Conservation (phyloP, 768 basidiomycete genomes). For the Hypholoma sublateritium region DNA sequence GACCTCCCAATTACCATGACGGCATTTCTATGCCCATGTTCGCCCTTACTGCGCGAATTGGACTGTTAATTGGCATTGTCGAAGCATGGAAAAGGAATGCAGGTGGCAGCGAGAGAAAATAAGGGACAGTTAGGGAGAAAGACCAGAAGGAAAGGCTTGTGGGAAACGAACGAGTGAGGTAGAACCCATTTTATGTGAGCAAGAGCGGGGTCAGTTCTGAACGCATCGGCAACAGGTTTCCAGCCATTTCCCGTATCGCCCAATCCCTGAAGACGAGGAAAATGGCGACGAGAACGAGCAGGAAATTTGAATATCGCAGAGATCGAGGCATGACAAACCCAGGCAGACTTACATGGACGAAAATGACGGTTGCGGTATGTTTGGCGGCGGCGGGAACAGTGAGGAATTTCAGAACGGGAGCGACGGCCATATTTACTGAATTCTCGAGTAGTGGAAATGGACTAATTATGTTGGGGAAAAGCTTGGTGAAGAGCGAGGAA, state of each 20-base stretch:
- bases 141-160: not conserved
- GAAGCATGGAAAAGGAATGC: slow-evolving; percentile 4
- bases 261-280: slow-evolving; percentile 52
- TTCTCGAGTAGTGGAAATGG: slow-evolving; percentile 7
- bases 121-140: slow-evolving; percentile 1
- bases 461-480: not conserved
- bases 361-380: slow-evolving; percentile 87
- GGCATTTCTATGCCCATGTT: slow-evolving; percentile 76
- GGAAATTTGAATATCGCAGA: not conserved
- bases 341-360: slow-evolving; percentile 70
- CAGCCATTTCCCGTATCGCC: slow-evolving; percentile 78
- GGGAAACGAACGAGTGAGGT: slow-evolving; percentile 67
- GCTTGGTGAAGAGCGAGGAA: slow-evolving; percentile 6
- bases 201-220: slow-evolving; percentile 52
- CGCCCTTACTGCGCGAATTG: slow-evolving; percentile 63
- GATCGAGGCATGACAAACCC: not conserved
- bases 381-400: slow-evolving; percentile 52
- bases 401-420: slow-evolving; percentile 45
- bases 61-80: slow-evolving; percentile 32
- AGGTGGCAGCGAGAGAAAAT: slow-evolving; percentile 2
- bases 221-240: slow-evolving; percentile 72
- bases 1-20: slow-evolving; percentile 52
- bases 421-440: slow-evolving; percentile 27
- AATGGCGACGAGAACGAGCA: slow-evolving; percentile 4
- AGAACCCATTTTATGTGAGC: slow-evolving; percentile 88